Conservation (phyloP, 441 rosid genomes). For the Euphorbia corollata region DNA sequence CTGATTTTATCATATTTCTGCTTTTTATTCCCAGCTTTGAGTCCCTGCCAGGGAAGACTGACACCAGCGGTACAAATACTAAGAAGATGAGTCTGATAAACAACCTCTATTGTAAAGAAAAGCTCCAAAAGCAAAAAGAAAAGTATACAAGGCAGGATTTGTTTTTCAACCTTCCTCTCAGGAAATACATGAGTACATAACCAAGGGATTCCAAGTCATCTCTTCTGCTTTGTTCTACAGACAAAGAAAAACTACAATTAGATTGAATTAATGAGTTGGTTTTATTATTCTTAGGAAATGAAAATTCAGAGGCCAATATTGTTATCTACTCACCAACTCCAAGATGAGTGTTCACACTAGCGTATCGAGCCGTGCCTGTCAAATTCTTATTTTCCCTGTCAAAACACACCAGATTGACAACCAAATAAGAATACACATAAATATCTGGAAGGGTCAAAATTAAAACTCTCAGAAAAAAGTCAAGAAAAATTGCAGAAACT, state of each 20-base stretch:
- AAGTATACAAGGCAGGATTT: conserved; percentile 5
- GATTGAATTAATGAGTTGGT: background rate
- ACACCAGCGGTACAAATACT: conserved; percentile 16
- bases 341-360: conserved; percentile 68
- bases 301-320: conserved; percentile 11
- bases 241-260: conserved; percentile 14
- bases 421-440: background rate
- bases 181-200: conserved; percentile 74
- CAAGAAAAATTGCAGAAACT: background rate
- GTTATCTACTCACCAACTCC: conserved; percentile 54
- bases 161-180: conserved; percentile 59
- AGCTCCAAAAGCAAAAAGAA: conserved; percentile 15
- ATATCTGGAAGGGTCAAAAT: background rate
- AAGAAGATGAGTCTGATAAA: conserved; percentile 11
- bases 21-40: conserved; percentile 80
- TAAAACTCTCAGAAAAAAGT: background rate
- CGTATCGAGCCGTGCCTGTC: conserved; percentile 85
- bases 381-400: conserved; percentile 74
- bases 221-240: conserved; percentile 73
- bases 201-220: conserved; percentile 87
- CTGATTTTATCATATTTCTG: conserved; percentile 80
- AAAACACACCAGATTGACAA: conserved; percentile 7
- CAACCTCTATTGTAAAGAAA: background rate
- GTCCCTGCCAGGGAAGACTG: conserved; percentile 91
- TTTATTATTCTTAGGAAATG: conserved; percentile 1